Base-by-base conservation (phyloP, 2,329 filamentous ascomycete genomes). In the Dothidotthia symphoricarpi region DNA sequence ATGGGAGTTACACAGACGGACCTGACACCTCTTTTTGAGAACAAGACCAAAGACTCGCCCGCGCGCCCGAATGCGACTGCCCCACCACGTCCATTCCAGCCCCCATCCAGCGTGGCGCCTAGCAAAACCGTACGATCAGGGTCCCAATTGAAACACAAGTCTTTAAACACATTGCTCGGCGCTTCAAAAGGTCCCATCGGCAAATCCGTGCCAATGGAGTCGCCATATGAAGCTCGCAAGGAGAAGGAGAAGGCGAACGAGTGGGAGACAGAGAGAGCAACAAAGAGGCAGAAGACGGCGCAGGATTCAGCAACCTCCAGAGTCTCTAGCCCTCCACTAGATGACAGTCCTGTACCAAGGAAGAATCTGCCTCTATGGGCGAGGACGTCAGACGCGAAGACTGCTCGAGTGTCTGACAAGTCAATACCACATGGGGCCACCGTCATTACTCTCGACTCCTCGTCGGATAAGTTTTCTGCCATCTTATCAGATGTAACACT, bases 1-100 rank as follows among this genome's bases (percentile, higher is more conserved):
- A 72, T 86, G n/a, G 86, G 83, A 6, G 78, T 75, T 24, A 81
- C 77, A 2, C 77, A 91, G 51, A 89, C 91, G 34, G 88, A 96
- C 55, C 64, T 96, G 16, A 81, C 85, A 0, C 82, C 83, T 17
- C 66, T 96, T 17, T 69, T 93, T 30, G 83, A 86, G 45, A 89
- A 85, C 65, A 78, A 80, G 40, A 70, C 71, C 8, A 82, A 77
- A 52, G 55, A 58, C 0, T 48, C 53, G 11, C 49, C 55, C 4
- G 47, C 51, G 36, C 41, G 37, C 19, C 42, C 52, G 24, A 26
- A 33, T 31, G 36, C 57, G 24, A 40, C 51, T 27, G 45, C 58
- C 4, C 38, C 51, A 9, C 32, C 36, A 13, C 55, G 31, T 24
- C 51, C 44, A n/a, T 57, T 48, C 47, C 51, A 47, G 24, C 42